Evolutionary conservation across 2,329 filamentous ascomycete genomes (phyloP).

Genomic region (Westerdykella aurantiaca): DNA sequence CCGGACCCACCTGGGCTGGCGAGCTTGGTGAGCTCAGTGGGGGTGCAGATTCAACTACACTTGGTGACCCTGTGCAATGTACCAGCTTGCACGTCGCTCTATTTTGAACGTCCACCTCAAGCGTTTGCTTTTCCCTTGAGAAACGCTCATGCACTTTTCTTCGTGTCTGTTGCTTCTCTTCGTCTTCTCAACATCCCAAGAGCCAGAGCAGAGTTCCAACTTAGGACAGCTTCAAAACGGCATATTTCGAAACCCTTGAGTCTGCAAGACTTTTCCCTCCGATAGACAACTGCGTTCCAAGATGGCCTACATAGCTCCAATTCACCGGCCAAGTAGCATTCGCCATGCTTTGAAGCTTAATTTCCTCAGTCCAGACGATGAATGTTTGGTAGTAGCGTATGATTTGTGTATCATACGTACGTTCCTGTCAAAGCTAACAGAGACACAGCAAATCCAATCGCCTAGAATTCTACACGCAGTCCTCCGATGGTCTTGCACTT

Average conservation of each 20-base stretch:
- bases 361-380: conserved; percentile 66
- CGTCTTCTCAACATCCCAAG: not conserved
- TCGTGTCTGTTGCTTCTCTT: not conserved
- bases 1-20: too few species aligned
- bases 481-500: conserved; percentile 55
- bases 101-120: too few species aligned
- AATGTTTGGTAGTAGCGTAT: conserved; percentile 84
- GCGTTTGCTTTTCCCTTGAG: too few species aligned
- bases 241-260: too few species aligned
- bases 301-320: conserved; percentile 94
- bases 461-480: conserved; percentile 73
- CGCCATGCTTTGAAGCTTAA: conserved; percentile 78
- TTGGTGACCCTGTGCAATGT: conserved; percentile 10
- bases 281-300: conserved; percentile 3
- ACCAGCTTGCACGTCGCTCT: not conserved
- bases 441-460: conserved; percentile 66
- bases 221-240: too few species aligned
- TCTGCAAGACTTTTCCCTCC: too few species aligned
- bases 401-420: conserved; percentile 28
- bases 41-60: not conserved
- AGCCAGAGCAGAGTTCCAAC: too few species aligned
- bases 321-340: conserved; percentile 86
- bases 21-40: too few species aligned
- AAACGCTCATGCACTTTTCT: not conserved
- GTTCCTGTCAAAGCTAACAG: conserved; percentile 9